Evolutionary conservation across 2,329 filamentous ascomycete genomes (phyloP).

Genomic region (Monosporascus sp.): DNA sequence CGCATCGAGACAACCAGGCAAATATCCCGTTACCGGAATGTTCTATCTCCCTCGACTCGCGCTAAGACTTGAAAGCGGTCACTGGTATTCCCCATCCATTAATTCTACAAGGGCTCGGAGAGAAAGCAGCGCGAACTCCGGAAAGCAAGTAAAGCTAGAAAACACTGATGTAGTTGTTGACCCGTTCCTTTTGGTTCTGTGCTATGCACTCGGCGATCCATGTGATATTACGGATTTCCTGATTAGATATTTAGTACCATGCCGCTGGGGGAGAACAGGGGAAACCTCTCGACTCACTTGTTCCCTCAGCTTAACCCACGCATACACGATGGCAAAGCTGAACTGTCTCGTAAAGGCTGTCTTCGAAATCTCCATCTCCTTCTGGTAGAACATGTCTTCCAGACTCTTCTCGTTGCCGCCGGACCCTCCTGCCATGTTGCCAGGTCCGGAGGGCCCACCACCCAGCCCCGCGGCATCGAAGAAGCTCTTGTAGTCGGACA

Average conservation of each 20-base stretch:
- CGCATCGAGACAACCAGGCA: slow-evolving; percentile 2
- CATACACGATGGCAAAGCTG: slow-evolving; percentile 89
- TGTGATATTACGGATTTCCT: slow-evolving; percentile 99
- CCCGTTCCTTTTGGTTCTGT: slow-evolving; percentile 98
- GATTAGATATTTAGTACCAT: slow-evolving; percentile 19
- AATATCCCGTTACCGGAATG: neutral
- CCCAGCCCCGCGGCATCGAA: slow-evolving; percentile 85
- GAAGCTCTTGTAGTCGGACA: slow-evolving; percentile 90
- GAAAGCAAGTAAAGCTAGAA: slow-evolving; percentile 52
- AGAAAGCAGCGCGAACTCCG: slow-evolving; percentile 5
- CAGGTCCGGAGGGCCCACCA: slow-evolving; percentile 64
- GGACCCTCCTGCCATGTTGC: slow-evolving; percentile 80
- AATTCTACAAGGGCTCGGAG: slow-evolving; percentile 39
- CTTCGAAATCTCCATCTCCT: slow-evolving; percentile 99
- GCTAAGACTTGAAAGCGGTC: slow-evolving; percentile 12
- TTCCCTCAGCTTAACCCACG: slow-evolving; percentile 95
- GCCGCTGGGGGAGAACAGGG: neutral
- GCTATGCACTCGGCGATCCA: slow-evolving; percentile 99
- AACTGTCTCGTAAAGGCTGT: slow-evolving; percentile 93
- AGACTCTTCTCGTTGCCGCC: slow-evolving; percentile 80
- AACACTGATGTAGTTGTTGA: slow-evolving; percentile 97
- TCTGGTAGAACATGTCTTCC: slow-evolving; percentile 98
- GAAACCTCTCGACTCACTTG: slow-evolving; percentile 62
- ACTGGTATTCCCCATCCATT: slow-evolving; percentile 31
- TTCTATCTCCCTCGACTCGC: neutral